Conservation (phyloP, 2,329 filamentous ascomycete genomes). For the Cordyceps cateniannulata region DNA sequence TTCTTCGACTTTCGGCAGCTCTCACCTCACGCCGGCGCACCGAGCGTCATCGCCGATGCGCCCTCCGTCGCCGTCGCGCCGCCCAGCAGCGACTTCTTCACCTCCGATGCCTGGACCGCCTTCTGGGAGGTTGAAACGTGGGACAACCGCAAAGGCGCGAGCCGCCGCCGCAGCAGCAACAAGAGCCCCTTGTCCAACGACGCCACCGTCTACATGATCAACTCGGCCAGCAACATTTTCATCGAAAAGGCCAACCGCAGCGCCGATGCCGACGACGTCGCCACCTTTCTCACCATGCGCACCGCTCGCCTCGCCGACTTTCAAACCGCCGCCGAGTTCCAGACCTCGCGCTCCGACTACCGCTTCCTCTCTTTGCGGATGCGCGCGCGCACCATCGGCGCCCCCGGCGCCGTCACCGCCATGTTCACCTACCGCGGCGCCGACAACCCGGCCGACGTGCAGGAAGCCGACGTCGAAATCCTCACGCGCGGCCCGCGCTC, state of each 20-base stretch:
- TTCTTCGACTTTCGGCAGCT: constrained; percentile 47
- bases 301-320: constrained; percentile 37
- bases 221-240: constrained; percentile 40
- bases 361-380: constrained; percentile 37
- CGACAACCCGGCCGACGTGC: constrained; percentile 31
- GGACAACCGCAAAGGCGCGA: constrained; percentile 16
- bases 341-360: constrained; percentile 26
- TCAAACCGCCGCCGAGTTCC: constrained; percentile 43
- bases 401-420: constrained; percentile 43
- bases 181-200: constrained; percentile 20
- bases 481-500: constrained; percentile 39
- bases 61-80: constrained; percentile 23
- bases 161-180: neutral
- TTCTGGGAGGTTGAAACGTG: constrained; percentile 22
- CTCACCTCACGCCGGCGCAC: constrained; percentile 30
- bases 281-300: constrained; percentile 42
- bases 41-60: constrained; percentile 24
- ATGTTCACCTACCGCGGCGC: constrained; percentile 44
- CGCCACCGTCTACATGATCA: constrained; percentile 30
- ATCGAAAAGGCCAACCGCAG: constrained; percentile 33
- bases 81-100: constrained; percentile 34
- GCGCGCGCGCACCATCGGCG: constrained; percentile 43
- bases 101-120: constrained; percentile 26
- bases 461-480: constrained; percentile 49
- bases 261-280: constrained; percentile 28